phyloP scores from a whole-genome alignment of 2,329 filamentous ascomycete genomes.

The Venturia aucupariae region DNA sequence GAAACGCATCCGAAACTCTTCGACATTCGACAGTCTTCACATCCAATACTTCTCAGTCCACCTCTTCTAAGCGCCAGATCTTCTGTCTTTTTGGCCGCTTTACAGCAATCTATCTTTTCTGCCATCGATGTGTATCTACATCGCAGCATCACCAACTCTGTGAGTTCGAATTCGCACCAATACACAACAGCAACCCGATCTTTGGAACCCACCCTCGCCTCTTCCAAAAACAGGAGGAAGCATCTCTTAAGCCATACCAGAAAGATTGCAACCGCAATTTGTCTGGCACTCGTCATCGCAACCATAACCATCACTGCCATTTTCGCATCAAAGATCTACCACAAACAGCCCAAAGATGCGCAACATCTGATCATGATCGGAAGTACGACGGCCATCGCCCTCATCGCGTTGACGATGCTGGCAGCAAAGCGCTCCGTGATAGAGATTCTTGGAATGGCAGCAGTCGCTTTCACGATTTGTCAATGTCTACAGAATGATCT shows the following conservation, averaged over 20 bases:
- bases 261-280: neutral
- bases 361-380: neutral
- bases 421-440: neutral
- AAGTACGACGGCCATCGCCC: neutral
- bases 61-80: neutral
- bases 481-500: neutral
- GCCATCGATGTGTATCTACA: neutral
- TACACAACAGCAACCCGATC: neutral
- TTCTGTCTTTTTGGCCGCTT: neutral
- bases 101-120: neutral
- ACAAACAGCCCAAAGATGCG: neutral
- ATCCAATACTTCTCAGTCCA: neutral
- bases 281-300: neutral
- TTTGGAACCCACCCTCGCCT: neutral
- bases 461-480: slow-evolving; percentile 1
- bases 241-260: neutral
- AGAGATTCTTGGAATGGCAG: neutral
- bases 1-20: neutral
- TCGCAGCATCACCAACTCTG: neutral
- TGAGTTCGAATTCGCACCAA: neutral
- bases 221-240: neutral
- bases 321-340: neutral
- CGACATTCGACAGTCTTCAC: neutral
- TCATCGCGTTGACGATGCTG: neutral
- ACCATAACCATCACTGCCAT: neutral